phyloP scores from a whole-genome alignment of 352 stramenopile species.

The Plasmopara halstedii region DNA sequence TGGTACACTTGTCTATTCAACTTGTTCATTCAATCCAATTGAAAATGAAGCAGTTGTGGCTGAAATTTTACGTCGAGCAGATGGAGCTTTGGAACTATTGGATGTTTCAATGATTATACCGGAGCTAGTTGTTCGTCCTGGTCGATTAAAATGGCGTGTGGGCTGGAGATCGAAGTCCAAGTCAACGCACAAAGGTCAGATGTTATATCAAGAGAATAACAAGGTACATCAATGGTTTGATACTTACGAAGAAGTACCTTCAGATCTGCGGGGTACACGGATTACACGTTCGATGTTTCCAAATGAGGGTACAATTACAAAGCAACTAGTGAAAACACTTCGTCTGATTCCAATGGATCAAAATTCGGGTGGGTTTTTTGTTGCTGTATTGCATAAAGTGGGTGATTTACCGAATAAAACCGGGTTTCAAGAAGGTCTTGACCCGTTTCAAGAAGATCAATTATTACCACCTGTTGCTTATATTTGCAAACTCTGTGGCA shows the following conservation, averaged over 20 bases:
- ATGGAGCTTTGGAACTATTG: slow-evolving; percentile 85
- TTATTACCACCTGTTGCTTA: slow-evolving; percentile 46
- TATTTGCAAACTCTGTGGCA: slow-evolving; percentile 66
- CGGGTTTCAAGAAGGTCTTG: slow-evolving; percentile 42
- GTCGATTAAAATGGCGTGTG: slow-evolving; percentile 56
- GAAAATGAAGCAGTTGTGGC: slow-evolving; percentile 98
- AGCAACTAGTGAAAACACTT: slow-evolving; percentile 85
- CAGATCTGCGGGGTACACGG: slow-evolving; percentile 58
- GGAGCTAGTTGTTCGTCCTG: slow-evolving; percentile 43
- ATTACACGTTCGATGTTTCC: slow-evolving; percentile 84
- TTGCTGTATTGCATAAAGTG: slow-evolving; percentile 91
- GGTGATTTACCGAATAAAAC: slow-evolving; percentile 39
- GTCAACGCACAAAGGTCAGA: slow-evolving; percentile 70
- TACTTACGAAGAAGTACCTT: slow-evolving; percentile 43
- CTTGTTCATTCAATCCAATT: slow-evolving; percentile 97
- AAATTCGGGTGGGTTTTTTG: slow-evolving; percentile 98
- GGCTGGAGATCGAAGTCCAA: slow-evolving; percentile 86
- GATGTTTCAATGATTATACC: slow-evolving; percentile 68
- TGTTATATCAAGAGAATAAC: slow-evolving; percentile 35
- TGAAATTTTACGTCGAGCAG: slow-evolving; percentile 87
- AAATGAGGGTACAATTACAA: slow-evolving; percentile 21
- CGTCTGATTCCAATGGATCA: slow-evolving; percentile 96
- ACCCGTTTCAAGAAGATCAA: slow-evolving; percentile 37
- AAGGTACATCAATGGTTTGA: slow-evolving; percentile 75
- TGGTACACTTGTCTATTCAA: slow-evolving; percentile 93